Evolutionary conservation across 768 basidiomycete genomes (phyloP).

Genomic region (Leccinellum albellum): DNA sequence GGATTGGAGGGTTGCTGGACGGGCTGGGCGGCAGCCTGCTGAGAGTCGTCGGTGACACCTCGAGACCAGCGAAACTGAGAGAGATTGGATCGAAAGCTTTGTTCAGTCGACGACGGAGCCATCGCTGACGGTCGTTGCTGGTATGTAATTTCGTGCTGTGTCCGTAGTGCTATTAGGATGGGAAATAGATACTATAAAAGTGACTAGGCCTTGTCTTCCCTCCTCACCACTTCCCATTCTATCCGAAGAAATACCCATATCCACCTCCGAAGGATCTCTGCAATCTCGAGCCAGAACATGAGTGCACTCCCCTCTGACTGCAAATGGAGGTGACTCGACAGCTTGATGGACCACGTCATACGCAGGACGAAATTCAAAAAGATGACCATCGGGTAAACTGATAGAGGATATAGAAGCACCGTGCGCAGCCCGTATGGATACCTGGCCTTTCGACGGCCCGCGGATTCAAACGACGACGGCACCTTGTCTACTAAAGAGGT

Average conservation of each 20-base stretch:
- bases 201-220: constrained; percentile 11
- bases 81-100: constrained; percentile 68
- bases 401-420: constrained; percentile 72
- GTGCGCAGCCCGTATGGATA: constrained; percentile 74
- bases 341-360: constrained; percentile 90
- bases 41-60: constrained; percentile 68
- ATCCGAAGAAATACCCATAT: constrained; percentile 97
- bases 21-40: constrained; percentile 33
- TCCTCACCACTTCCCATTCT: constrained; percentile 91
- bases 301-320: constrained; percentile 72
- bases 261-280: constrained; percentile 90
- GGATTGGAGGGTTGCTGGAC: constrained; percentile 45
- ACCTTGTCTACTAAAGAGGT: neutral
- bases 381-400: constrained; percentile 79
- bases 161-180: neutral
- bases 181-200: neutral
- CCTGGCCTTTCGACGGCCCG: constrained; percentile 13
- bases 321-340: constrained; percentile 82
- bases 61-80: constrained; percentile 87
- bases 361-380: constrained; percentile 83
- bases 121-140: neutral
- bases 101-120: constrained; percentile 40
- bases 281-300: constrained; percentile 87
- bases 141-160: neutral
- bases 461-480: constrained; percentile 18